phyloP scores from a whole-genome alignment of 768 basidiomycete species.

The Sarcodon aspratus region DNA sequence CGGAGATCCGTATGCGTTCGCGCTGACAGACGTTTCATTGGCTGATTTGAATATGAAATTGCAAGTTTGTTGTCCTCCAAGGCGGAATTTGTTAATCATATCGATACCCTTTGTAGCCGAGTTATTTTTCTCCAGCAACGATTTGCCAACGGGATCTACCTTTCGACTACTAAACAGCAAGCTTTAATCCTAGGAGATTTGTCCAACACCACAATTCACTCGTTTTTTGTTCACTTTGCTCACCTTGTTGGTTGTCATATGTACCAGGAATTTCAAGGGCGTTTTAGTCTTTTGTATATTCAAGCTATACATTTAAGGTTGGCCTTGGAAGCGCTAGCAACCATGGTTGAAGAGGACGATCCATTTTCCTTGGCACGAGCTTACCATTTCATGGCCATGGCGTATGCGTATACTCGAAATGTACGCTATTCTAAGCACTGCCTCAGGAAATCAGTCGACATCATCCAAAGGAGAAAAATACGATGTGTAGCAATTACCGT shows the following conservation, averaged over 20 bases:
- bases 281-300: not conserved
- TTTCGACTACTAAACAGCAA: slow-evolving; percentile 8
- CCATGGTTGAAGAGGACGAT: not conserved
- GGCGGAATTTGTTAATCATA: not conserved
- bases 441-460: no score
- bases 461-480: no score
- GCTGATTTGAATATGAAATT: not conserved
- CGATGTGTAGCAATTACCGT: no score
- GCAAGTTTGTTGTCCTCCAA: not conserved
- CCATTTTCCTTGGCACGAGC: not conserved
- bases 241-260: slow-evolving; percentile 13
- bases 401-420: not conserved
- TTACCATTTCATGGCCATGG: not conserved
- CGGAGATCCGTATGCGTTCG: not conserved
- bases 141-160: slow-evolving; percentile 10
- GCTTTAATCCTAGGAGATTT: slow-evolving; percentile 14
- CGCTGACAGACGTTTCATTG: not conserved
- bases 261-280: slow-evolving; percentile 6
- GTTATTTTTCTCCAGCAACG: slow-evolving; percentile 11
- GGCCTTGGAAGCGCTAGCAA: not conserved
- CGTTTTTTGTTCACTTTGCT: slow-evolving; percentile 11
- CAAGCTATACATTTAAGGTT: not conserved
- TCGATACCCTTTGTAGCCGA: slow-evolving; percentile 5
- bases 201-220: slow-evolving; percentile 11
- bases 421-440: no score